Evolutionary conservation across 257 asterid genomes (phyloP), one percentile per base, ranked within the genome.

Genomic region (Lycium barbarum): DNA sequence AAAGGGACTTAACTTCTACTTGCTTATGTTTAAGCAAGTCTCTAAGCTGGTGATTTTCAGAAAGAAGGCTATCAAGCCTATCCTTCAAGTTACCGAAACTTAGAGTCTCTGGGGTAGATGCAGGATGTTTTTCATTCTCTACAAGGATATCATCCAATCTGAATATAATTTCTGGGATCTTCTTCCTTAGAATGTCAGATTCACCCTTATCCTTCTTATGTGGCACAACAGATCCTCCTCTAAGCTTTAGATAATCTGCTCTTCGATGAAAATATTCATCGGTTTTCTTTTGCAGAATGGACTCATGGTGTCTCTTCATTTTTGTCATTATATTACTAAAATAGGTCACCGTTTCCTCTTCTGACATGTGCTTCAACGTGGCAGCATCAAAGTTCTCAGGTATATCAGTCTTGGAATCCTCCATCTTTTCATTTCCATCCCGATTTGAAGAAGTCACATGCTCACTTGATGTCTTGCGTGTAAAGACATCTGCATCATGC

Each of bases 261-360:
- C 89, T 96, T 17, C 93, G 88, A 80, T 85, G 61, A 82, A 88
- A 97, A 84, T 80, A 91, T 17, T 91, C 90, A 80, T 95, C 99
- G 11, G 98, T 93, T 90, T 84, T 87, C 90, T 88, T 84, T 9
- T 89, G 94, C 86, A 93, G 82, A 81, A 88, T 91, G 66, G 95
- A 91, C 88, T 97, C 99, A 68, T 97, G 95, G 49, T 92, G 92
- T 88, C 99, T 97, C 89, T 61, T 95, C 86, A 93, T 86, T 89
- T 89, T 86, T 68, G 92, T 90, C 83, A 97, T 92, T 66, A 88
- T 90, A 54, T 59, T n/a, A 81, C 91, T 94, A 80, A 95, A 97
- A 86, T 93, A 85, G 78, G 33, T 76, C 51, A 97, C 98, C 73
- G 95, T 63, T 35, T 76, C 90, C 78, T 92, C 97, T 85, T 84